Evolutionary conservation across 2,329 filamentous ascomycete genomes (phyloP).

Genomic region (Arachnomyces sp.): DNA sequence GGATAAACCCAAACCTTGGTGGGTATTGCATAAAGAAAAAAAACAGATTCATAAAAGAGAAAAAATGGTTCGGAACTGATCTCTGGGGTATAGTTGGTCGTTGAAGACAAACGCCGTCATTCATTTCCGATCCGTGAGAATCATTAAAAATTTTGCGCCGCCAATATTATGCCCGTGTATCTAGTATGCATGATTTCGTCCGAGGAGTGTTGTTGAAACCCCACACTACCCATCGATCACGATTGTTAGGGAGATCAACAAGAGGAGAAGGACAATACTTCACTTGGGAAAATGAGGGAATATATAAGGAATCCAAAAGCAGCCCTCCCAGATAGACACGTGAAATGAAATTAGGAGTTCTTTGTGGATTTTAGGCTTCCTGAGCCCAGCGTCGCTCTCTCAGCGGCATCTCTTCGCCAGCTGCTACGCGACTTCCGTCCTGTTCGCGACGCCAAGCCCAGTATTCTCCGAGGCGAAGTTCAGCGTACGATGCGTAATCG

Average conservation of each 20-base stretch:
- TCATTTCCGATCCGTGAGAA: constrained; percentile 3
- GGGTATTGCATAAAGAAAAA: no score
- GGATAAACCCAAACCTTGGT: no score
- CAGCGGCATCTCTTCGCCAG: constrained; percentile 56
- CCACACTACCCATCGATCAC: background rate
- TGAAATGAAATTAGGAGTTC: background rate
- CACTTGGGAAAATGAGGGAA: background rate
- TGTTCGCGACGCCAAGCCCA: constrained; percentile 78
- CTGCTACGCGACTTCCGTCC: constrained; percentile 51
- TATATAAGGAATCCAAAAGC: background rate
- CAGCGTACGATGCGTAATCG: constrained; percentile 87
- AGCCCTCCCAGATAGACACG: background rate
- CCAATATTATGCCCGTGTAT: background rate
- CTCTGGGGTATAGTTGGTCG: constrained; percentile 8
- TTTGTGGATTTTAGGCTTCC: constrained; percentile 28
- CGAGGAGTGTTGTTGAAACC: constrained; percentile 9
- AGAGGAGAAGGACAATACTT: no score
- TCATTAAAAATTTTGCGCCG: background rate
- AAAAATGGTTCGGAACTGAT: constrained; percentile 1
- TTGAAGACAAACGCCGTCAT: constrained; percentile 16
- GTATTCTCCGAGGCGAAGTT: constrained; percentile 79
- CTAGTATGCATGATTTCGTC: background rate
- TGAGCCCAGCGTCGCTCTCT: constrained; percentile 75
- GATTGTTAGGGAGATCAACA: no score
- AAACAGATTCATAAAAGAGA: background rate